Percentiles rank a stretch among this genome's conserved stretches.
Evolutionary conservation across 768 basidiomycete genomes (phyloP).

Genomic region (Boletus patriciae): DNA sequence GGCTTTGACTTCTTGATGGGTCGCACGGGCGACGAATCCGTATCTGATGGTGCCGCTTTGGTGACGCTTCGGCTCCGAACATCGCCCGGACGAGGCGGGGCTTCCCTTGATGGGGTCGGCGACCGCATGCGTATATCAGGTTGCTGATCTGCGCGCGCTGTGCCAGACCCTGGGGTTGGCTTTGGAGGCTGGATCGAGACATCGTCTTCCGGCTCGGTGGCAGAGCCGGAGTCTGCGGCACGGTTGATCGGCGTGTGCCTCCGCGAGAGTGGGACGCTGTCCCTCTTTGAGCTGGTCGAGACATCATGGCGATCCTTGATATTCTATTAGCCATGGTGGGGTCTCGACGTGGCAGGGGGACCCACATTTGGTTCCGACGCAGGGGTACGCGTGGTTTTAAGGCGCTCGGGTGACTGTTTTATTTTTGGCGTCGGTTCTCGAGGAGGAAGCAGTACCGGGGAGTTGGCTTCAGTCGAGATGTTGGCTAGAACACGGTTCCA

Average conservation of each 20-base stretch:
- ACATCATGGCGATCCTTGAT: slow-evolving; percentile 16
- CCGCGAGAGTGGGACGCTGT: slow-evolving; percentile 1
- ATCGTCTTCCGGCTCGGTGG: slow-evolving; percentile 32
- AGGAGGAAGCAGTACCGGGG: slow-evolving; percentile 41
- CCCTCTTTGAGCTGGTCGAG: slow-evolving; percentile 4
- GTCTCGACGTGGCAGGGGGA: slow-evolving; percentile 3
- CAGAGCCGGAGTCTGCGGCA: slow-evolving; percentile 23
- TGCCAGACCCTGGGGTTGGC: not conserved
- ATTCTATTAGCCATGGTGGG: slow-evolving; percentile 7
- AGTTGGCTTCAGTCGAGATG: slow-evolving; percentile 47
- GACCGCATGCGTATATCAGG: slow-evolving; percentile 19
- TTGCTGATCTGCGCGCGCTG: slow-evolving; percentile 10
- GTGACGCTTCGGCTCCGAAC: slow-evolving; percentile 24
- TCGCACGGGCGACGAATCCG: slow-evolving; percentile 53
- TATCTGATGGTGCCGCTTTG: slow-evolving; percentile 36
- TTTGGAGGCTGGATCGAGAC: slow-evolving; percentile 1
- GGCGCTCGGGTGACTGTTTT: slow-evolving; percentile 5
- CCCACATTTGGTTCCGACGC: slow-evolving; percentile 25
- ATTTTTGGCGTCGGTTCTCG: slow-evolving; percentile 17
- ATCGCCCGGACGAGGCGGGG: slow-evolving; percentile 9
- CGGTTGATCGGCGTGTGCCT: slow-evolving; percentile 12
- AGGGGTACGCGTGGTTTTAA: slow-evolving; percentile 2
- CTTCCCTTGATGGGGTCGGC: slow-evolving; percentile 21
- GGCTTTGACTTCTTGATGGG: slow-evolving; percentile 51
- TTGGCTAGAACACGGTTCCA: slow-evolving; percentile 43